phyloP scores from a whole-genome alignment of 441 rosid species.

The Jatropha podagrica region DNA sequence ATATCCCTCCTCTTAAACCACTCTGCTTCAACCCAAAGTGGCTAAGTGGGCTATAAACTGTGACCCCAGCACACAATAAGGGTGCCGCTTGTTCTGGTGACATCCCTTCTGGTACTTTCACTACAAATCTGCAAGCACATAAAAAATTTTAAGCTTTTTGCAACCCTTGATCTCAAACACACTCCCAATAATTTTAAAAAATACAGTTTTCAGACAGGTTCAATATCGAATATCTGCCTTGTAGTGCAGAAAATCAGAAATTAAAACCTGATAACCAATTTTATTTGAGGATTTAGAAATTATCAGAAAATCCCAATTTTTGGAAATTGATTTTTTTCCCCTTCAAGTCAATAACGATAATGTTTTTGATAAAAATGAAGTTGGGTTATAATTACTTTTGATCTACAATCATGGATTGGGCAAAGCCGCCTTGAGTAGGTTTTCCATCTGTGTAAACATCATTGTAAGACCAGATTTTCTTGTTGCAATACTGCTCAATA shows the following conservation, averaged over 20 bases:
- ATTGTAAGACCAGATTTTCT: constrained; percentile 55
- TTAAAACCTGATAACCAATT: too few relatives aligned
- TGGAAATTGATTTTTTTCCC: neutral
- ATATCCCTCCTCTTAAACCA: constrained; percentile 69
- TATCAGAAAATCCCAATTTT: neutral
- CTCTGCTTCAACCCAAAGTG: constrained; percentile 66
- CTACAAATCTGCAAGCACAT: constrained; percentile 56
- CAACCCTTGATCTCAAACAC: too few relatives aligned
- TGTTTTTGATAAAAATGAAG: neutral
- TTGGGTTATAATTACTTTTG: constrained; percentile 35
- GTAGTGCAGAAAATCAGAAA: too few relatives aligned
- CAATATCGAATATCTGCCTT: too few relatives aligned
- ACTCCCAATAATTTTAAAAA: too few relatives aligned
- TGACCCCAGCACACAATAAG: constrained; percentile 77
- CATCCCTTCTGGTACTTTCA: constrained; percentile 84
- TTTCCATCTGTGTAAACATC: constrained; percentile 54
- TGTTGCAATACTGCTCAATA: constrained; percentile 74
- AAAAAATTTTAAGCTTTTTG: neutral
- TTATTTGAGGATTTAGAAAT: too few relatives aligned
- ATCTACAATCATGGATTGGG: constrained; percentile 63
- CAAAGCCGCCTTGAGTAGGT: constrained; percentile 71
- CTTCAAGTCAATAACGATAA: neutral
- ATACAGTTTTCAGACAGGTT: too few relatives aligned
- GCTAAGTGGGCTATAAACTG: constrained; percentile 79
- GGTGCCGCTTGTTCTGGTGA: constrained; percentile 85